These are phyloP conservation scores for Thyridium curvatum DNA, from an alignment of 2,329 filamentous ascomycete species.

Conservation along the genomic window DNA sequence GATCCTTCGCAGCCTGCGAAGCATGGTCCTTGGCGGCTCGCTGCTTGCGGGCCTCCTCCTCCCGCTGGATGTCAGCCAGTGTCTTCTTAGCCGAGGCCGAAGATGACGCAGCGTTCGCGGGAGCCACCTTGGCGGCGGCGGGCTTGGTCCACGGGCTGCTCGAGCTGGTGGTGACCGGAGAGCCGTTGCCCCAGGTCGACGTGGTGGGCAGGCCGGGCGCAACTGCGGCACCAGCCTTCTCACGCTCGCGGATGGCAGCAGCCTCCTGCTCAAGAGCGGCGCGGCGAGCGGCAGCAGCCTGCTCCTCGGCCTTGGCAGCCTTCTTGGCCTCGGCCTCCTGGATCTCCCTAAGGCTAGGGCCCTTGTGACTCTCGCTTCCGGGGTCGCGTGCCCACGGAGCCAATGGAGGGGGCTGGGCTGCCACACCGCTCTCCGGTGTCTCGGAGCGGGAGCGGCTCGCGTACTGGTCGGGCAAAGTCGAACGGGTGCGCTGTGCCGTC, in stretches of 20 bases:
- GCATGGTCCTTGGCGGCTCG: conserved; percentile 30
- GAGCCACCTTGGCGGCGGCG: conserved; percentile 33
- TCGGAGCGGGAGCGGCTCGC: conserved; percentile 64
- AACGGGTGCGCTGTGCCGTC: conserved; percentile 76
- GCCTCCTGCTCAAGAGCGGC: conserved; percentile 75
- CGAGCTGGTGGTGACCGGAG: conserved; percentile 57
- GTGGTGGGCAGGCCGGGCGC: conserved; percentile 77
- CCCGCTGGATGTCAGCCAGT: conserved; percentile 90
- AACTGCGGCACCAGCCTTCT: conserved; percentile 49
- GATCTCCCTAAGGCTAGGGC: conserved; percentile 91
- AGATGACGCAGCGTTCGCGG: conserved; percentile 18
- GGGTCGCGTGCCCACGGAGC: conserved; percentile 94
- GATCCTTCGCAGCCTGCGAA: conserved; percentile 33
- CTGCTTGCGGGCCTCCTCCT: conserved; percentile 87
- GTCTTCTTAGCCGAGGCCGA: conserved; percentile 65
- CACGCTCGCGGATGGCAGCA: conserved; percentile 52
- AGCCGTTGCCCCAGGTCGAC: conserved; percentile 82
- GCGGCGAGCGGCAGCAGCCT: conserved; percentile 70
- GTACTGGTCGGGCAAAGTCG: conserved; percentile 74
- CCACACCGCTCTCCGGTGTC: conserved; percentile 55
- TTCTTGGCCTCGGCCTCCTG: conserved; percentile 93
- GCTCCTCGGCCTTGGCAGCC: conserved; percentile 81
- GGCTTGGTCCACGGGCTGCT: conserved; percentile 64
- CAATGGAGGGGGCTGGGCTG: conserved; percentile 58
- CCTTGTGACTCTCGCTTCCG: conserved; percentile 63